These are phyloP conservation scores for Aspergillus oerlinghausenensis DNA, from an alignment of 2,329 filamentous ascomycete species.

Conservation along the genomic window DNA sequence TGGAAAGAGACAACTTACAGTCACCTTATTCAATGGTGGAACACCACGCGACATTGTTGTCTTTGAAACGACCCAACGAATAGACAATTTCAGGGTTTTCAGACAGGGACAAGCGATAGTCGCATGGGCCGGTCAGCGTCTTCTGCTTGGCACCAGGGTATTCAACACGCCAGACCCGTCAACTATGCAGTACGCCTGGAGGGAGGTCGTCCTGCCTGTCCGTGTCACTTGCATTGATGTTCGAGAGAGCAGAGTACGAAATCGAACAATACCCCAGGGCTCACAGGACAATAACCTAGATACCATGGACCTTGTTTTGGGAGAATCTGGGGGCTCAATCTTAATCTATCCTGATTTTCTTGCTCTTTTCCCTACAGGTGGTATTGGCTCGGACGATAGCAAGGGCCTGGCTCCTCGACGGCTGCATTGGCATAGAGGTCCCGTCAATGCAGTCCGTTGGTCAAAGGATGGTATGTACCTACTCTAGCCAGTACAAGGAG, in stretches of 20 bases:
- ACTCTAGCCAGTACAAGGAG: neutral
- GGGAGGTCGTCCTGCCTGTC: constrained; percentile 53
- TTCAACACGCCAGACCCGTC: constrained; percentile 27
- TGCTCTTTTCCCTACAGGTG: constrained; percentile 46
- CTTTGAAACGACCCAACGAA: constrained; percentile 25
- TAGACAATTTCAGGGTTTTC: constrained; percentile 28
- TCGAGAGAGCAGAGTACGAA: constrained; percentile 38
- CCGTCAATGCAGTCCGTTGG: constrained; percentile 83
- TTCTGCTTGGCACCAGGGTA: constrained; percentile 58
- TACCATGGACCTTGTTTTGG: constrained; percentile 70
- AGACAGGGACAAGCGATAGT: constrained; percentile 32
- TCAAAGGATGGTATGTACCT: constrained; percentile 70
- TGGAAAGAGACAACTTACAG: constrained; percentile 34
- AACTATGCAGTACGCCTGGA: constrained; percentile 48
- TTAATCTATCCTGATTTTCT: constrained; percentile 76
- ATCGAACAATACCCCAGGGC: constrained; percentile 1
- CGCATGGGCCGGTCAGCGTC: constrained; percentile 35
- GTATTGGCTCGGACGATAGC: constrained; percentile 43
- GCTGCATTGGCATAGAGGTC: constrained; percentile 86
- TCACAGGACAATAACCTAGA: constrained; percentile 24
- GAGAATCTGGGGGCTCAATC: constrained; percentile 71
- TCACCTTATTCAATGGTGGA: constrained; percentile 19
- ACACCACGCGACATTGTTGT: constrained; percentile 19
- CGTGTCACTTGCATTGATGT: constrained; percentile 65
- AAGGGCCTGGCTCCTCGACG: constrained; percentile 53